These are phyloP conservation scores for Neocallimastix lanati DNA, from an alignment of 192 early-diverging fungal genomes.

Conservation along the genomic window DNA sequence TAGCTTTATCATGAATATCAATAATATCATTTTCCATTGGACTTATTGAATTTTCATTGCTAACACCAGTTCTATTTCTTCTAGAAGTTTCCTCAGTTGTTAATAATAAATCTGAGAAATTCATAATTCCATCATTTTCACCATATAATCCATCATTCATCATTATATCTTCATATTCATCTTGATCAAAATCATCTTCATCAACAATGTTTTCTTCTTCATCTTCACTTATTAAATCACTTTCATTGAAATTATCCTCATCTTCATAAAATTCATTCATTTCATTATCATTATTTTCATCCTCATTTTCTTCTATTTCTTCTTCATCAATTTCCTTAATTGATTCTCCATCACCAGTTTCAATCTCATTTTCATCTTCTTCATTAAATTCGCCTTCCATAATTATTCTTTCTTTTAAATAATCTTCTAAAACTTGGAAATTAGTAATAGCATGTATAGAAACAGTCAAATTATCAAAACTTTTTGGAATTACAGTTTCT, in stretches of 20 bases:
- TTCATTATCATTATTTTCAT: conserved; percentile 6
- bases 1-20: neutral
- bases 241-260: conserved; percentile 4
- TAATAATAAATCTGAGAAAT: neutral
- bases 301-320: conserved; percentile 10
- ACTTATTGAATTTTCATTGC: neutral
- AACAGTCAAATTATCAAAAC: conserved; percentile 36
- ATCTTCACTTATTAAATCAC: conserved; percentile 12
- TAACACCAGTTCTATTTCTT: neutral
- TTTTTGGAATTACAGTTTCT: conserved; percentile 17
- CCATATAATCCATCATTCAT: neutral
- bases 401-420: conserved; percentile 41
- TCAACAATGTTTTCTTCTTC: conserved; percentile 2
- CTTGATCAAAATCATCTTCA: conserved; percentile 11
- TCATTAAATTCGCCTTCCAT: conserved; percentile 2
- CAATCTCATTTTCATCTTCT: conserved; percentile 6
- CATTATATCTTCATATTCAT: conserved; percentile 11
- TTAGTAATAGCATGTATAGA: conserved; percentile 78
- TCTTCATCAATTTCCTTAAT: conserved; percentile 8
- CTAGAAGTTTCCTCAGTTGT: neutral
- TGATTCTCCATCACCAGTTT: conserved; percentile 9
- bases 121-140: neutral
- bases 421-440: conserved; percentile 62
- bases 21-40: neutral
- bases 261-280: neutral